A percentile compares a stretch with the other conserved stretches of the same genome.
phyloP scores from a whole-genome alignment of 257 asterid genomes.

The Verbascum thapsus region DNA sequence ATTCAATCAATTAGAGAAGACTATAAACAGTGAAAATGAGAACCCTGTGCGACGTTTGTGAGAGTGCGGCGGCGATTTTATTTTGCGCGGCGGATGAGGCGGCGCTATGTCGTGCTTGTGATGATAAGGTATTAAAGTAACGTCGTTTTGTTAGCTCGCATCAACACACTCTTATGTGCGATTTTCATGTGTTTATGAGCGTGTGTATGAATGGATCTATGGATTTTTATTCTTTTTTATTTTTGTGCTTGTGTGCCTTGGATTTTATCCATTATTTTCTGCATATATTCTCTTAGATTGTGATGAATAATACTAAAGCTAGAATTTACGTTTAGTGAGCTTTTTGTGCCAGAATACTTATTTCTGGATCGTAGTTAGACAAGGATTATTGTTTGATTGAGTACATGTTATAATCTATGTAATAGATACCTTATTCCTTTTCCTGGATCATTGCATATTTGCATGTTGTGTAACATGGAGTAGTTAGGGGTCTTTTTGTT shows the following conservation, averaged over 20 bases:
- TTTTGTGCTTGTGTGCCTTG: slow-evolving; percentile 12
- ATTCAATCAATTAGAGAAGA: slow-evolving; percentile 1
- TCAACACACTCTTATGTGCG: not conserved
- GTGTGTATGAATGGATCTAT: slow-evolving; percentile 26
- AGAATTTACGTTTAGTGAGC: no score
- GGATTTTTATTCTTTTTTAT: not conserved
- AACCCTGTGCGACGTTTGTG: slow-evolving; percentile 91
- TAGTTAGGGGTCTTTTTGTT: not conserved
- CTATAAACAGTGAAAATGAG: slow-evolving; percentile 53
- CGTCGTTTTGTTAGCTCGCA: no score
- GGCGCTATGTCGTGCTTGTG: slow-evolving; percentile 85
- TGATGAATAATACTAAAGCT: not conserved
- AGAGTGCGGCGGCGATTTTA: slow-evolving; percentile 84
- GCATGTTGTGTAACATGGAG: not conserved
- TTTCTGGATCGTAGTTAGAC: no score
- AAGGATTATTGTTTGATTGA: no score
- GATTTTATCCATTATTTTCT: not conserved
- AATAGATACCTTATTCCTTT: not conserved
- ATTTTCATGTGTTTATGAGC: slow-evolving; percentile 3
- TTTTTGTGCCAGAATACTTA: no score
- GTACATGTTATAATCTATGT: no score
- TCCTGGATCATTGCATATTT: not conserved
- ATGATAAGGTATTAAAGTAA: slow-evolving; percentile 58
- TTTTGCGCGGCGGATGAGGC: slow-evolving; percentile 99
- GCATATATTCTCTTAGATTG: slow-evolving; percentile 4